Conservation (phyloP, 768 basidiomycete species). For the Lentinula raphanica region DNA sequence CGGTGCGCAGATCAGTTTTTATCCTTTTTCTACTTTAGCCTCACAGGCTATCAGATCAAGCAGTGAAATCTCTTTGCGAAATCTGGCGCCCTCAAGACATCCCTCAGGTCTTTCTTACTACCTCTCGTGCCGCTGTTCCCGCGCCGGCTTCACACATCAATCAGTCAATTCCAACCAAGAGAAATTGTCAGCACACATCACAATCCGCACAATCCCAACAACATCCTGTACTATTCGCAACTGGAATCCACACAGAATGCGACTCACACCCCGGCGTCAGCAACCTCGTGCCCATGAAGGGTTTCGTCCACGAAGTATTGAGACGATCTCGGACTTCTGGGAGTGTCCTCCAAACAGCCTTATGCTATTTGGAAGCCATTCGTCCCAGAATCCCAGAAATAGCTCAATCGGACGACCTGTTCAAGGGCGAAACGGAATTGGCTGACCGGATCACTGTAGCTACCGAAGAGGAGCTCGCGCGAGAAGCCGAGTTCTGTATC, state of each 20-base stretch:
- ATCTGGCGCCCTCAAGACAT: constrained; percentile 80
- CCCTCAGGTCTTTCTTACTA: constrained; percentile 48
- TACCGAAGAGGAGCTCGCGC: constrained; percentile 37
- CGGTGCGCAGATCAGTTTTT: constrained; percentile 42
- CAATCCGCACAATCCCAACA: not conserved
- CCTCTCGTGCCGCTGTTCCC: constrained; percentile 25
- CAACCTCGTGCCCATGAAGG: constrained; percentile 55
- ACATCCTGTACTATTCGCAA: not conserved
- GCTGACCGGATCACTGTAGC: constrained; percentile 38
- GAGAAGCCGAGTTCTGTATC: constrained; percentile 29
- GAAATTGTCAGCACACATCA: constrained; percentile 29
- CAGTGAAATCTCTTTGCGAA: constrained; percentile 70
- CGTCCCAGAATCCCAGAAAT: constrained; percentile 65
- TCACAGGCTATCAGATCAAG: constrained; percentile 54
- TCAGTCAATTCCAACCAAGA: not conserved
- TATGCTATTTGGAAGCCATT: constrained; percentile 86
- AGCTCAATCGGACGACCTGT: constrained; percentile 37
- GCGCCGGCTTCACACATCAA: constrained; percentile 11
- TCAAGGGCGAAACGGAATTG: constrained; percentile 34
- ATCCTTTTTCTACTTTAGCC: constrained; percentile 9
- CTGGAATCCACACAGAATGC: not conserved
- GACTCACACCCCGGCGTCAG: constrained; percentile 12
- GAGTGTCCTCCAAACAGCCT: constrained; percentile 77
- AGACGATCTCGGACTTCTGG: constrained; percentile 82
- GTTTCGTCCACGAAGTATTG: constrained; percentile 86